Evolutionary conservation across 2,329 filamentous ascomycete species (phyloP), one percentile per base, ranked within the genome.

Genomic region (Pseudogymnoascus sp.): DNA sequence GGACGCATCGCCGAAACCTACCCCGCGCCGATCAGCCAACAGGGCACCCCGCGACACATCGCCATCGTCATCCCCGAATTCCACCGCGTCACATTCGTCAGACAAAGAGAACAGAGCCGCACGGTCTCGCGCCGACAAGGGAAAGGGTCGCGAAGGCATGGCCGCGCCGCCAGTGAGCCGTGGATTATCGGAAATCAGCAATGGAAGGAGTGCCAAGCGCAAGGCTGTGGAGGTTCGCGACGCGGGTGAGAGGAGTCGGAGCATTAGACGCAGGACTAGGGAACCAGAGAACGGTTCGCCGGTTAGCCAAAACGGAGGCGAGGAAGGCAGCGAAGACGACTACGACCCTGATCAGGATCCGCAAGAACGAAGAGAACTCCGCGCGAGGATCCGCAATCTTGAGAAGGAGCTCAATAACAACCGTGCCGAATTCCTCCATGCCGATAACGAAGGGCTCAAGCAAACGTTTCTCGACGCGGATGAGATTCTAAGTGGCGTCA

Each of bases 261-360:
- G 29, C 12, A 15, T 51, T 1, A 51, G 44, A 13, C 44, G 44
- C 13, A 31, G 44, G n/a, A 51, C 44, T 8, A 59, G 58, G 25
- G 58, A 59, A 15, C 59, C 39, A 2, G 39, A 41, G 38, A 41
- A 25, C 38, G 36, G 27, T 7, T 61, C 59, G 5, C 59, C 38
- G 25, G 33, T 41, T 27, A 51, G 44, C 27, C 44, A 51, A 6
- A 51, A 51, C 7, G 68, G 67, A 51, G 66, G 65, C 3, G 72
- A 74, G 7, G 71, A 73, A 17, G 70, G 70, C 13, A 68, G 73
- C 62, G 68, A 68, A 29, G 79, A 83, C 17, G 78, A 80, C 66
- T 96, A 92, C 74, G 89, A 97, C 70, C 92, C 92, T 0, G 87
- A 95, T 64, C 93, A 97, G 72, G 81, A 91, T 62, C 79, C 88